Base-by-base conservation (phyloP, 228 moss, liverwort and hornwort genomes). In the Sphagnum fallax region DNA sequence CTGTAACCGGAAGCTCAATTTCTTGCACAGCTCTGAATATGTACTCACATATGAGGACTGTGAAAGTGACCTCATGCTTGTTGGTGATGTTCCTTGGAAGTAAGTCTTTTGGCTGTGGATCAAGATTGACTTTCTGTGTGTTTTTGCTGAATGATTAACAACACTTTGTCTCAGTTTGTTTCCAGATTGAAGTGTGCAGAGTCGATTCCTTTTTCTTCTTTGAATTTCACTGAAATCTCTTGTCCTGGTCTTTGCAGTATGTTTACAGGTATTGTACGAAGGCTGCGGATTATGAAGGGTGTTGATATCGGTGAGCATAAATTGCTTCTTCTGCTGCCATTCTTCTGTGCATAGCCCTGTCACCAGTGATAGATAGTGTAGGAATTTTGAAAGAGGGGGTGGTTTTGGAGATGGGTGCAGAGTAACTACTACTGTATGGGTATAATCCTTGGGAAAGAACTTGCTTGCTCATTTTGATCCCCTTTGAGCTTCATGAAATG, bases 21-120 rank as follows among this genome's bases (percentile, higher is more conserved):
- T 97, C 60, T 70, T 97, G 6, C 89, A 87, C 59, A 91, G 93
- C 6, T 83, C 93, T 0, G 93, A 93, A 6, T 93, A 90, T 59
- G 97, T 97, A 0, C 79, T 97, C 65, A 97, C 93, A 0, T 93
- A 91, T 18, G 97, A 97, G 66, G 97, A 97, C 7, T 88, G 83
- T 52, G 97, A 97, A 18, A 81, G 91, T 50, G 97, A 97, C 52
- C 78, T 90, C 16, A 97, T 97, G 97, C 91, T 97, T 52, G 97
- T 97, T 1, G 97, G 97, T 18, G 97, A 97, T 61, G 97, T 97
- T 7, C 97, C 97, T 12, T 97, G 97, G 97, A 81, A 76, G 97
- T 97, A 75, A 91, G 97, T 83, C 16, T 47, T 49, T 55, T 55
- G 12, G 8, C 55, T 55, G 55, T 55, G 55, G 1, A 55, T 55